A percentile compares a stretch with the other conserved stretches of the same genome.
Evolutionary conservation across 306 rosid species (phyloP).

Genomic region (Coriaria nepalensis): DNA sequence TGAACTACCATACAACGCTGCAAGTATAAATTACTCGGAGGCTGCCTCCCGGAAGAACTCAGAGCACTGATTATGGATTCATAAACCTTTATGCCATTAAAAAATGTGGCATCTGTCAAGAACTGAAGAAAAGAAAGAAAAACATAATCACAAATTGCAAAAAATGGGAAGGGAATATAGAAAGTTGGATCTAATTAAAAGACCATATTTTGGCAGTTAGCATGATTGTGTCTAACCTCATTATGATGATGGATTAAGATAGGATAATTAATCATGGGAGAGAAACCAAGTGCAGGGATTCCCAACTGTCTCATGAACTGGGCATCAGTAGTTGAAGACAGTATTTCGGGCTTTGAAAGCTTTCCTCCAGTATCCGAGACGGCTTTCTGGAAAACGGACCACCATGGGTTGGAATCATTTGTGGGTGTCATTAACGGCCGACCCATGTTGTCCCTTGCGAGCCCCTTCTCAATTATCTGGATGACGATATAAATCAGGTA

Average conservation of each 20-base stretch:
- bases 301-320: constrained; percentile 55
- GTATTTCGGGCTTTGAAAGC: constrained; percentile 74
- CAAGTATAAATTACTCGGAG: constrained; percentile 14
- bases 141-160: not conserved
- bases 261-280: constrained; percentile 83
- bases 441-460: constrained; percentile 48
- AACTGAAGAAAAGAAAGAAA: constrained; percentile 34
- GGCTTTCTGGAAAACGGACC: constrained; percentile 66
- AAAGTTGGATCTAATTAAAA: constrained; percentile 1
- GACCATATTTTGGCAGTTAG: no score
- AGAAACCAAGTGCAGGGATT: constrained; percentile 81
- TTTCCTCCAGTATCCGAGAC: constrained; percentile 55
- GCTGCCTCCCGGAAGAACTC: constrained; percentile 33
- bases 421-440: constrained; percentile 51
- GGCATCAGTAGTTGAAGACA: constrained; percentile 72
- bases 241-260: constrained; percentile 89
- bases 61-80: constrained; percentile 73
- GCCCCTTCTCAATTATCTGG: constrained; percentile 59
- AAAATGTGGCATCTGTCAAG: constrained; percentile 50
- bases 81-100: constrained; percentile 71
- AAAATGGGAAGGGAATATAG: not conserved
- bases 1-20: not conserved
- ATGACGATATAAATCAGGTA: constrained; percentile 6
- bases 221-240: constrained; percentile 70
- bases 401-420: constrained; percentile 84